Evolutionary conservation across 169 alveolate species (phyloP), one percentile per base, ranked within the genome.

Genomic region (Hepatocystis sp.): DNA sequence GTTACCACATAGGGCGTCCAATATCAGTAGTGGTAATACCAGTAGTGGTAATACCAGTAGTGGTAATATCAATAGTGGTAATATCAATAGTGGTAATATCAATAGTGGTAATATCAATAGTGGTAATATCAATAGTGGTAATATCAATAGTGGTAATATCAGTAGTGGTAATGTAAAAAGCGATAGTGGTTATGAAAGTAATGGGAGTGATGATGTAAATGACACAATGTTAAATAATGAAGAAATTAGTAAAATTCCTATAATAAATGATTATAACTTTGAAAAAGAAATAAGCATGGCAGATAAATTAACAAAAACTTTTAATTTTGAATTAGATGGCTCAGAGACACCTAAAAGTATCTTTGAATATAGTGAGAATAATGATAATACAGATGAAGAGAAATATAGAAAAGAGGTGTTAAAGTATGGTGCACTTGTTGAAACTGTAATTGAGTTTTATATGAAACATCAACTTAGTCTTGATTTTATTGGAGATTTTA

Each of bases 401-500:
- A 15, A 11, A 17, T 27, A 28, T 23, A 39, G 88, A 27, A 13
- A 5, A 49, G 53, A 76, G 7, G 64, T 76, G 2, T 49, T 76
- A 30, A 56, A 76, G 42, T 19, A 44, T 34, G 88, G 88, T 17
- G 34, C 65, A 0, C 34, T 76, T n/a, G 78, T 56, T 56, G 88
- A 76, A 46, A 76, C 88, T 0, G 25, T 76, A 1, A 39, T 47
- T 11, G 88, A 76, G 13, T 76, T 76, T 51, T 61, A 58, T 36
- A n/a, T 17, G 13, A 76, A 76, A 36, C 88, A 76, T 42, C 28
- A 36, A 27, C 23, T 76, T 17, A 49, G 66, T 5, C 30, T 76
- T 4, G 76, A 76, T 58, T 76, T 76, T 34, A 23, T 76, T 15
- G 88, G 88, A 0, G 88, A 76, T 42, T 76, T 58, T 27, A 76